These are phyloP conservation scores for Aureobasidium musti DNA, from an alignment of 2,329 filamentous ascomycete species.

Conservation along the genomic window DNA sequence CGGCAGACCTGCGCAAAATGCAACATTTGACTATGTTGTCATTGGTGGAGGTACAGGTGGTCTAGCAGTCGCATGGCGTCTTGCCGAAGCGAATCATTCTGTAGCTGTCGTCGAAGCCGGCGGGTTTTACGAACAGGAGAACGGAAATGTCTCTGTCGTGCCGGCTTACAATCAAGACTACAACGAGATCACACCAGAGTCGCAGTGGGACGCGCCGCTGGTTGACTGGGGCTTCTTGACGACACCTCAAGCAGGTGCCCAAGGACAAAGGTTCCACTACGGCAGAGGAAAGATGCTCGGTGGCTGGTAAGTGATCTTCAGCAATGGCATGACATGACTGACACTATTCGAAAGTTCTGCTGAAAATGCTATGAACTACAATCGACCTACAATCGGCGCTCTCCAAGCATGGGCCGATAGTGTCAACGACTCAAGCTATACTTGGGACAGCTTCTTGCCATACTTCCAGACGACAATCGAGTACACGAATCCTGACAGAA, in stretches of 20 bases:
- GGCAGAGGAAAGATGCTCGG: slow-evolving; percentile 39
- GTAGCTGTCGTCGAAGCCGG: slow-evolving; percentile 38
- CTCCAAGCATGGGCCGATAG: slow-evolving; percentile 44
- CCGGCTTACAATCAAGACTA: slow-evolving; percentile 22
- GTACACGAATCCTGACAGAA: slow-evolving; percentile 34
- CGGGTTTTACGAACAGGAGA: slow-evolving; percentile 35
- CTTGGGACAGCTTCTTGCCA: slow-evolving; percentile 36
- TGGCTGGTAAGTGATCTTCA: slow-evolving; percentile 29
- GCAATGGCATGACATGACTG: not conserved
- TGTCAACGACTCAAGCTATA: slow-evolving; percentile 42
- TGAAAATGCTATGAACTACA: slow-evolving; percentile 37
- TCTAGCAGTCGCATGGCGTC: slow-evolving; percentile 33
- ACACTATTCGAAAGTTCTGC: slow-evolving; percentile 30
- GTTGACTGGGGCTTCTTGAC: slow-evolving; percentile 40
- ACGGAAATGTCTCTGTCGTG: slow-evolving; percentile 32
- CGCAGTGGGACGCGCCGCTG: slow-evolving; percentile 33
- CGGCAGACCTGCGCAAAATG: slow-evolving; percentile 24
- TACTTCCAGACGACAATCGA: slow-evolving; percentile 33
- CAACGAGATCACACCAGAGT: slow-evolving; percentile 20
- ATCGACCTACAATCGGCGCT: slow-evolving; percentile 39
- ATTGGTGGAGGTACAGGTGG: slow-evolving; percentile 35
- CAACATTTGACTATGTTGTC: slow-evolving; percentile 35
- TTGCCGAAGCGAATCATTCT: slow-evolving; percentile 31
- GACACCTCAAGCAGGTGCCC: slow-evolving; percentile 31
- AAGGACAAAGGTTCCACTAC: slow-evolving; percentile 34